Base-by-base conservation (phyloP, 1,284 basidiomycete genomes). In the Trichosporon sp. region DNA sequence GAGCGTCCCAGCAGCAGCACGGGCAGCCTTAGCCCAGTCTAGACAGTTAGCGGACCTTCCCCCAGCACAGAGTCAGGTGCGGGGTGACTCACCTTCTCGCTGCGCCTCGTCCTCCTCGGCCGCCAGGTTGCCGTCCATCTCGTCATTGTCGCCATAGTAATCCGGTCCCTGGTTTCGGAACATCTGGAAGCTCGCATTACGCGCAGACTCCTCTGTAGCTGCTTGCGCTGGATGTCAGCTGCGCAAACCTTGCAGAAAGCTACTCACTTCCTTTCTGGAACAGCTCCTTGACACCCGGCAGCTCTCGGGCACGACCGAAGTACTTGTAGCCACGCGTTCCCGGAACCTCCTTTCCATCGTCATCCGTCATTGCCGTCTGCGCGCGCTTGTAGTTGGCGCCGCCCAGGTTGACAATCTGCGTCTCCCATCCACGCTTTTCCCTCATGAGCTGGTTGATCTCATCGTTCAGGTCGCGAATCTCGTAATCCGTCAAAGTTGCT, bases 301-400 rank as follows among this genome's bases (percentile, higher is more conserved):
- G 87, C 68, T 98, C 97, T 80, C 95, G 96, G 3, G 96, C 95
- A 37, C 96, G 90, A 67, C 96, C 97, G 85, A 99, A 99, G 84
- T 98, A 98, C 94, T 98, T 98, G 89, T 98, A 99, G 69, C 96
- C 96, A 76, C 97, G 92, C n/a, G 93, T 96, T 0, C 95, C 94
- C 0, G 95, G 94, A 0, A 98, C 94, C 83, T 97, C 94, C 80
- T 92, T 92, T 16, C 94, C 94, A 76, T 96, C 94, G 75, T 96
- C 94, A 79, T 98, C 92, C 75, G 92, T 79, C 92, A 97, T 96
- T 66, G 91, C 90, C 4, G 92, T 90, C 37, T 84, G 81, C 79
- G 93, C 96, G 66, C 96, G 87, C 79, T 93, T 88, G 81, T 98
- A 99, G 80, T 99, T 99, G 32, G 96, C 97, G 71, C 96, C 97